Percentiles rank a stretch among this genome's conserved stretches.
Evolutionary conservation across 768 basidiomycete species (phyloP).

Genomic region (Boletus insuetus): DNA sequence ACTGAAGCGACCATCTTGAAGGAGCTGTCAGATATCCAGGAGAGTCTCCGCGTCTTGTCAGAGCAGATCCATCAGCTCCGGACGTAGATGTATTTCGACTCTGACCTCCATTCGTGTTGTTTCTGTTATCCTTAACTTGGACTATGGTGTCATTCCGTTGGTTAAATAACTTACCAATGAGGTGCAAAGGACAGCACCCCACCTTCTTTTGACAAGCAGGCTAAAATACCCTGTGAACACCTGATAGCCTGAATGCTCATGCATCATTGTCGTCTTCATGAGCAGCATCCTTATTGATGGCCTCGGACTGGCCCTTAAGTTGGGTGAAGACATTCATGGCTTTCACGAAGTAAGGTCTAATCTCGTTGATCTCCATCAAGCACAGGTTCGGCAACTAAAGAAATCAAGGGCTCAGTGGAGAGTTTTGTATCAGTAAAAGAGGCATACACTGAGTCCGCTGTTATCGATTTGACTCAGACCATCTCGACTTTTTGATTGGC

Average conservation of each 20-base stretch:
- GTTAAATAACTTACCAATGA: neutral
- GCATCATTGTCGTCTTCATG: constrained; percentile 3
- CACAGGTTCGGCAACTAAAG: constrained; percentile 77
- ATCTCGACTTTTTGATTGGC: constrained; percentile 90
- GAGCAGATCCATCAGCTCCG: constrained; percentile 34
- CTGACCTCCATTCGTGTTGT: neutral
- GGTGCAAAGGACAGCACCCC: neutral
- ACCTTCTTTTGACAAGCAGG: neutral
- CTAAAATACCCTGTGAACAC: neutral
- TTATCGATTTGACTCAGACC: constrained; percentile 81
- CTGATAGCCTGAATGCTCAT: neutral
- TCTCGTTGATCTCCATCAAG: constrained; percentile 93
- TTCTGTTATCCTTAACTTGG: neutral
- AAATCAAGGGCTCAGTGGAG: neutral
- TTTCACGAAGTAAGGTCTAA: constrained; percentile 83
- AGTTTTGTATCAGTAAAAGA: neutral
- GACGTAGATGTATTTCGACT: constrained; percentile 5
- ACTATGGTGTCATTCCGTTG: neutral
- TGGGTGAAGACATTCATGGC: constrained; percentile 74
- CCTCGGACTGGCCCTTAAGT: constrained; percentile 35
- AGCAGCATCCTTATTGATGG: neutral
- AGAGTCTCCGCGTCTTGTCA: constrained; percentile 36
- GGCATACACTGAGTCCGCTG: constrained; percentile 74
- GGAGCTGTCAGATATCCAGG: constrained; percentile 60
- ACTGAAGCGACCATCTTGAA: constrained; percentile 63